phyloP scores from a whole-genome alignment of 1,284 basidiomycete genomes.

The Ganoderma multipileum region DNA sequence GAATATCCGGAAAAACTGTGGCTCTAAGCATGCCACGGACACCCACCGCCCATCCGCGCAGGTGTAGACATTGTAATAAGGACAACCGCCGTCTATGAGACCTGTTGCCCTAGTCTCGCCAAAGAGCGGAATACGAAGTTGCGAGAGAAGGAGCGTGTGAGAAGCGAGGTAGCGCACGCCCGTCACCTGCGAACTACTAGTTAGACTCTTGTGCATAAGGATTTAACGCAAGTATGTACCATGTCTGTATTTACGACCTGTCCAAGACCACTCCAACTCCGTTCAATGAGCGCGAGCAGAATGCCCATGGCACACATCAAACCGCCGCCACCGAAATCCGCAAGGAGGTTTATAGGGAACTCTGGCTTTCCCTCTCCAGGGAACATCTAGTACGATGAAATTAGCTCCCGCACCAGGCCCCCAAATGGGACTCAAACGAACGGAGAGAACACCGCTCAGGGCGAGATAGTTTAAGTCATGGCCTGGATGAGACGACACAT shows the following conservation, averaged over 20 bases:
- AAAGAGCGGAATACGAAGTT: slow-evolving; percentile 43
- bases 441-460: slow-evolving; percentile 79
- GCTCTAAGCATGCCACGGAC: slow-evolving; percentile 79
- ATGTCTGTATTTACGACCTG: slow-evolving; percentile 84
- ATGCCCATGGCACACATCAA: slow-evolving; percentile 78
- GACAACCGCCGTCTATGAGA: slow-evolving; percentile 79
- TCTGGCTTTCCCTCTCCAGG: slow-evolving; percentile 72
- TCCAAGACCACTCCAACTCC: slow-evolving; percentile 66
- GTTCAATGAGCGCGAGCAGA: slow-evolving; percentile 77
- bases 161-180: slow-evolving; percentile 80
- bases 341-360: slow-evolving; percentile 80
- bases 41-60: slow-evolving; percentile 80
- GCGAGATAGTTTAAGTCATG: slow-evolving; percentile 92
- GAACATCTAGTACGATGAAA: slow-evolving; percentile 59
- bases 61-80: slow-evolving; percentile 80
- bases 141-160: slow-evolving; percentile 67
- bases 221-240: slow-evolving; percentile 48
- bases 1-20: slow-evolving; percentile 72
- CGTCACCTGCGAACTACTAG: slow-evolving; percentile 60
- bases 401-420: background rate
- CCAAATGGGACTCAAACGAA: slow-evolving; percentile 40
- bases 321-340: slow-evolving; percentile 86
- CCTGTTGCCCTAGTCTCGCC: slow-evolving; percentile 63
- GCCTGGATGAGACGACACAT: slow-evolving; percentile 45
- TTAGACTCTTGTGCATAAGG: background rate